Evolutionary conservation across 2,329 filamentous ascomycete genomes (phyloP).

Genomic region (Emergomyces orientalis): DNA sequence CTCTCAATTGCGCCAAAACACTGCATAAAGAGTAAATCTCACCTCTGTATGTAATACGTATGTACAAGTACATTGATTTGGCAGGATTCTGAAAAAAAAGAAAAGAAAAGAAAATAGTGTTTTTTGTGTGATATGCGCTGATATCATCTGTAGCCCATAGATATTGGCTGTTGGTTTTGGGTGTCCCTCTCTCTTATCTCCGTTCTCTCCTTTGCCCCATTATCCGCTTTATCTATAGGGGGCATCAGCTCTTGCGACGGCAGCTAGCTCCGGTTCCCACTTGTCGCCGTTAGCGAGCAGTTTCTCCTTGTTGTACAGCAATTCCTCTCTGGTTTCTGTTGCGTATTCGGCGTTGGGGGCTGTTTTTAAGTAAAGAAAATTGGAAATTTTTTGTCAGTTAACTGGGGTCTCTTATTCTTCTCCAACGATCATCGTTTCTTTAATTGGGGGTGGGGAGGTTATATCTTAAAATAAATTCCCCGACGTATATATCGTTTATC

Average conservation of each 20-base stretch:
- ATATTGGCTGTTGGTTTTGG: conserved; percentile 11
- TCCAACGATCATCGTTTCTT: not conserved
- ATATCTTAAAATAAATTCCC: not conserved
- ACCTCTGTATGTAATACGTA: not conserved
- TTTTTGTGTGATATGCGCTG: not conserved
- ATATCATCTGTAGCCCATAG: not conserved
- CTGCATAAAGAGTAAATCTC: not conserved
- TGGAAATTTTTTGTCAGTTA: not conserved
- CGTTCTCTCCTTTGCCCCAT: conserved; percentile 5
- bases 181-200: conserved; percentile 4
- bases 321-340: conserved; percentile 75
- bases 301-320: conserved; percentile 98
- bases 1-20: not conserved
- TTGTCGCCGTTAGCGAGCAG: conserved; percentile 81
- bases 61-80: conserved; percentile 2
- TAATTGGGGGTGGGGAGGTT: not conserved
- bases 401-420: not conserved
- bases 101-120: not conserved
- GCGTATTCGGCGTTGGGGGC: conserved; percentile 66
- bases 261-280: conserved; percentile 96
- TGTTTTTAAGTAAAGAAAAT: conserved; percentile 19
- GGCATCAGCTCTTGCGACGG: conserved; percentile 82
- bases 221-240: conserved; percentile 64
- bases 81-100: not conserved
- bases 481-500: not conserved